phyloP scores from a whole-genome alignment of 1,284 basidiomycete genomes.

The Cerrena zonata region DNA sequence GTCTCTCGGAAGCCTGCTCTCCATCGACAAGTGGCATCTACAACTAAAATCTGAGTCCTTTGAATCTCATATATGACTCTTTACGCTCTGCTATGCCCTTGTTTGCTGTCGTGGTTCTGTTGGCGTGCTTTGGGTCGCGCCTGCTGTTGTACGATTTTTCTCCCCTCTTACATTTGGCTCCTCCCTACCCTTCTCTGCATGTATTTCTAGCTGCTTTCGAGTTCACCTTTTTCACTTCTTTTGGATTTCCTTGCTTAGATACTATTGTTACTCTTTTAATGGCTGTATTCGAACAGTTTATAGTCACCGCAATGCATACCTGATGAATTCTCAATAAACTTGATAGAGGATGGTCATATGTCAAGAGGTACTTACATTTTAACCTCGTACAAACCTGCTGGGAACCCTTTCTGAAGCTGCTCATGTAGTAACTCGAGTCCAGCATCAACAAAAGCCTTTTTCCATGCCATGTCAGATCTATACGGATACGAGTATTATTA shows the following conservation, averaged over 20 bases:
- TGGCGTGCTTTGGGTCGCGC: no score
- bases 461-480: slow-evolving; percentile 83
- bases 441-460: slow-evolving; percentile 63
- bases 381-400: slow-evolving; percentile 72
- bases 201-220: slow-evolving; percentile 1
- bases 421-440: slow-evolving; percentile 66
- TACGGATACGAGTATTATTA: not conserved
- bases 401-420: slow-evolving; percentile 74
- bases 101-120: not conserved
- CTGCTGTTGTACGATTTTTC: not conserved
- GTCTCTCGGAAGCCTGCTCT: slow-evolving; percentile 44
- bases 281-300: not conserved
- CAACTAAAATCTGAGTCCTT: slow-evolving; percentile 2
- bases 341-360: slow-evolving; percentile 7
- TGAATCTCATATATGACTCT: not conserved
- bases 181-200: not conserved
- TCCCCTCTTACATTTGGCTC: no score
- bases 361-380: slow-evolving; percentile 61
- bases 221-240: not conserved
- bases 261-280: not conserved
- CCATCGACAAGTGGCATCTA: slow-evolving; percentile 18
- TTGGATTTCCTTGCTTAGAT: slow-evolving; percentile 4
- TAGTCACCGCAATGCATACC: slow-evolving; percentile 53
- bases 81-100: not conserved
- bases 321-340: slow-evolving; percentile 19